A percentile compares a stretch with the other conserved stretches of the same genome.
Evolutionary conservation across 2,329 filamentous ascomycete species (phyloP).

Genomic region (Exophiala mesophila): DNA sequence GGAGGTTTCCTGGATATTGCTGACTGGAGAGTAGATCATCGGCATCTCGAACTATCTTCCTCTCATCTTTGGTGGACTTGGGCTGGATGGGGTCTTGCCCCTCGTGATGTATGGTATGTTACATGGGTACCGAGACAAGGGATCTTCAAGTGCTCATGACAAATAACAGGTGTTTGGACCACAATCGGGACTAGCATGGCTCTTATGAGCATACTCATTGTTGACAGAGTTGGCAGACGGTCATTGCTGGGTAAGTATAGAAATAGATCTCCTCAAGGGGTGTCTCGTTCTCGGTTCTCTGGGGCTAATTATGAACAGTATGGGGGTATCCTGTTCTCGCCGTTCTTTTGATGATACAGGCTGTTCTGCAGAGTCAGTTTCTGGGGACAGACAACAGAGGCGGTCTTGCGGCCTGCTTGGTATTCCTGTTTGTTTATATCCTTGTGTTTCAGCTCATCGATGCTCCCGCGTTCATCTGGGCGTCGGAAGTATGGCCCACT

Average conservation of each 20-base stretch:
- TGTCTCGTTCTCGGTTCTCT: too few species aligned
- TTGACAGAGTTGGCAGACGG: slow-evolving; percentile 1
- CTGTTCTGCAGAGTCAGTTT: slow-evolving; percentile 3
- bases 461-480: slow-evolving; percentile 21
- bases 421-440: slow-evolving; percentile 19
- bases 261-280: too few species aligned
- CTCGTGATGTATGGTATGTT: slow-evolving; percentile 2
- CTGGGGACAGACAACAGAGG: slow-evolving; percentile 5
- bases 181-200: slow-evolving; percentile 1
- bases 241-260: slow-evolving; percentile 1
- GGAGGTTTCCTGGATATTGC: neutral
- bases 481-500: slow-evolving; percentile 25
- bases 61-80: neutral
- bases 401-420: slow-evolving; percentile 8
- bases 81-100: neutral
- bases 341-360: slow-evolving; percentile 7
- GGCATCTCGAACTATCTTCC: slow-evolving; percentile 1
- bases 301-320: slow-evolving; percentile 8
- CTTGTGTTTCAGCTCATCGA: slow-evolving; percentile 13
- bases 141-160: neutral
- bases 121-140: neutral
- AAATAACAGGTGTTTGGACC: neutral
- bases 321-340: neutral
- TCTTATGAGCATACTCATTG: neutral
- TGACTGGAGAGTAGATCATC: neutral